These are phyloP conservation scores for Aspergillus nanangensis DNA, from an alignment of 495 filamentous ascomycete genomes.

Conservation along the genomic window DNA sequence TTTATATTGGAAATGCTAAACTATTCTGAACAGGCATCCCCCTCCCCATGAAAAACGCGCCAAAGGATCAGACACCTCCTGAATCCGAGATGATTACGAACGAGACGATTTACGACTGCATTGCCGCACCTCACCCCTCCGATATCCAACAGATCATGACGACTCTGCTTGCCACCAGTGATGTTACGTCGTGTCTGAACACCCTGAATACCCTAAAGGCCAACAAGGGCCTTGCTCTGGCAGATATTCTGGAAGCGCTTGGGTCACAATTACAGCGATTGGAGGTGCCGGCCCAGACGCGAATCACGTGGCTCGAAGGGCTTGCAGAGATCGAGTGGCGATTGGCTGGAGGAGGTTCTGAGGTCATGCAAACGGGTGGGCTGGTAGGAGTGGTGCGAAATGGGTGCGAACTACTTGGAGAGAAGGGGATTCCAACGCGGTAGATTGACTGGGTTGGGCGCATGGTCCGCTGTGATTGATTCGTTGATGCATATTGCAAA, in stretches of 20 bases:
- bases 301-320: slow-evolving; percentile 88
- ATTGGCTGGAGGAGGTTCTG: slow-evolving; percentile 83
- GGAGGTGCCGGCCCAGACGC: slow-evolving; percentile 81
- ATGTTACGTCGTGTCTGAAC: slow-evolving; percentile 80
- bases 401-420: slow-evolving; percentile 70
- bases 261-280: slow-evolving; percentile 75
- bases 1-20: no score
- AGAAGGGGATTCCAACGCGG: neutral
- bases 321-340: slow-evolving; percentile 90
- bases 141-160: slow-evolving; percentile 81
- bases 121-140: slow-evolving; percentile 87
- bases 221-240: slow-evolving; percentile 83
- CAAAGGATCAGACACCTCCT: slow-evolving; percentile 49
- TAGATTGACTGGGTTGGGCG: neutral
- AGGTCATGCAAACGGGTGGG: slow-evolving; percentile 86
- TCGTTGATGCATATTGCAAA: no score
- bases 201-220: slow-evolving; percentile 84
- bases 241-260: slow-evolving; percentile 85
- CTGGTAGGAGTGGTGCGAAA: slow-evolving; percentile 84
- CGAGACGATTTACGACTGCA: slow-evolving; percentile 92
- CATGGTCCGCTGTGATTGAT: no score
- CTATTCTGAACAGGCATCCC: slow-evolving; percentile 51
- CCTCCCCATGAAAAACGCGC: slow-evolving; percentile 58
- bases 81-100: slow-evolving; percentile 79
- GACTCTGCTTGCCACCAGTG: slow-evolving; percentile 75